Conservation (phyloP, 2,329 filamentous ascomycete species). For the Epichloe amarillans region DNA sequence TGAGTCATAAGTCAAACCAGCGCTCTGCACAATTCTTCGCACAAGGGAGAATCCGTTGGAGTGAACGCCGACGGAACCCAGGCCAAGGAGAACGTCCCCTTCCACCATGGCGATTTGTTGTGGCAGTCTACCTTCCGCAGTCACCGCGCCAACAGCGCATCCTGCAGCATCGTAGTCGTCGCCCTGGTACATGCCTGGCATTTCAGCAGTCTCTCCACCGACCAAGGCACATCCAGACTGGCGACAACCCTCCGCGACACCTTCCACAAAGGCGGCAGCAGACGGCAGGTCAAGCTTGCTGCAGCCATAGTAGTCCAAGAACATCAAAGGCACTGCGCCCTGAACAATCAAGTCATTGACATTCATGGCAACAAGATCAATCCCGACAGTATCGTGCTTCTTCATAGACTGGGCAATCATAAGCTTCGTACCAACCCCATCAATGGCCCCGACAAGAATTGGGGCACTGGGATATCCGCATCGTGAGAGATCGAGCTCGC, state of each 20-base stretch:
- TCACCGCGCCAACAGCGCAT: slow-evolving; percentile 75
- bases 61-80: slow-evolving; percentile 78
- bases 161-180: slow-evolving; percentile 91
- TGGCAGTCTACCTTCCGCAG: slow-evolving; percentile 57
- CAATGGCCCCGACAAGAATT: slow-evolving; percentile 83
- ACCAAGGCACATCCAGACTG: slow-evolving; percentile 79
- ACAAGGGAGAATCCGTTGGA: slow-evolving; percentile 98
- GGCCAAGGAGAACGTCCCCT: slow-evolving; percentile 76
- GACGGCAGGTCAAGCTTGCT: slow-evolving; percentile 68
- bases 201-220: slow-evolving; percentile 96
- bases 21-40: slow-evolving; percentile 67
- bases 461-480: slow-evolving; percentile 65
- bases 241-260: slow-evolving; percentile 77
- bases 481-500: slow-evolving; percentile 44
- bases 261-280: slow-evolving; percentile 77
- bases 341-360: slow-evolving; percentile 96
- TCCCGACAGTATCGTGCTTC: slow-evolving; percentile 88
- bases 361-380: slow-evolving; percentile 97
- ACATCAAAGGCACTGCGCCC: slow-evolving; percentile 87
- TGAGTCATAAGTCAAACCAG: slow-evolving; percentile 58
- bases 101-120: slow-evolving; percentile 56
- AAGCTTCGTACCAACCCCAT: slow-evolving; percentile 93
- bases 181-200: slow-evolving; percentile 85
- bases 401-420: slow-evolving; percentile 85
- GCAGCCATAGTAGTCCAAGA: slow-evolving; percentile 96